Base-by-base conservation (phyloP, 2,329 filamentous ascomycete genomes). In the Cladorrhinum sp. region DNA sequence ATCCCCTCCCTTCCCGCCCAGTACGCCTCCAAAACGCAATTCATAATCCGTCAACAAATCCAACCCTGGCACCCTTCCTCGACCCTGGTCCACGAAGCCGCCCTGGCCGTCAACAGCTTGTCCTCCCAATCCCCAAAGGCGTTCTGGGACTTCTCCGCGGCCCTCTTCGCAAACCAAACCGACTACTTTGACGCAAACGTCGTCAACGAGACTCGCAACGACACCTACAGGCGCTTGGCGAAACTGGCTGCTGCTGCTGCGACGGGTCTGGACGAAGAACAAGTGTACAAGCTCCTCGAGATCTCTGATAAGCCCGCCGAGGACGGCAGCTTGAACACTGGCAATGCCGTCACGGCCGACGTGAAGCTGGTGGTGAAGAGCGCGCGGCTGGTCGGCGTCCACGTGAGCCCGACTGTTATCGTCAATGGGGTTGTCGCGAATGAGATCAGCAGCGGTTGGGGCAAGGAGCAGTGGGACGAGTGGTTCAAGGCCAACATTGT, bases 41-140 rank as follows among this genome's bases (percentile, higher is more conserved):
- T 96, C 68, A 84, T 98, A 70, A 91, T 97, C 80, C 89, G 93
- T 55, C 93, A 94, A 73, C 92, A 96, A 73, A 86, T 97, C 70
- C 92, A 96, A 78, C 92, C 92, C 14, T 96, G 94, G 94, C 93
- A 98, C 77, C 94, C 94, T 1, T 92, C 89, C 20, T 92, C 86
- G 46, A 92, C 89, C 6, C 82, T 92, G 10, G 81, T 85, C 59
- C 91, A 94, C 78, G 94, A 98, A 82, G 90, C 92, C 30, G 93
- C 81, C 2, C 83, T 92, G 30, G 94, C 92, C 2, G 91, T 97
- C 1, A 82, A 94, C 67, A 84, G 83, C 56, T 75, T 91, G 6
- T 79, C 85, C 2, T 88, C 90, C 0, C 79, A 81, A 18, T n/a
- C n/a, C n/a, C n/a, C n/a, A 86, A 86, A 66, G n/a, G n/a, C n/a